Evolutionary conservation across 2,329 filamentous ascomycete species (phyloP).

Genomic region (Ambrosiella cleistominuta): DNA sequence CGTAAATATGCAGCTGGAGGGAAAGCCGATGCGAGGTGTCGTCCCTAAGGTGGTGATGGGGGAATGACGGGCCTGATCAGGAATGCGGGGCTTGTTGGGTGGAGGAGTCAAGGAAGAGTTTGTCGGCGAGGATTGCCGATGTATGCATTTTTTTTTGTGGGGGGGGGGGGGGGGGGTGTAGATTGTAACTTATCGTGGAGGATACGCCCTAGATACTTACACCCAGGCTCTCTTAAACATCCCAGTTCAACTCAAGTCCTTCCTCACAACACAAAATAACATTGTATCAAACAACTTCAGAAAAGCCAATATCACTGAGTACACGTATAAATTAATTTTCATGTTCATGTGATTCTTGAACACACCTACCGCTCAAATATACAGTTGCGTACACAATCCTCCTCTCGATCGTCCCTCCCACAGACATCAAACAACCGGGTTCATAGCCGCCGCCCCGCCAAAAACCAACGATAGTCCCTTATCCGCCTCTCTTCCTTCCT

Average conservation of each 20-base stretch:
- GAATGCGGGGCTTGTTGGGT: no score
- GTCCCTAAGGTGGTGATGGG: no score
- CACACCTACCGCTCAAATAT: neutral
- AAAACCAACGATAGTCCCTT: neutral
- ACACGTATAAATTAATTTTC: neutral
- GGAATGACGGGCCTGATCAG: no score
- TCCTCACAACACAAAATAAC: no score
- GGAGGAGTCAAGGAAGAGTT: neutral
- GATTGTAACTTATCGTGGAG: no score
- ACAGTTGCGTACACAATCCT: neutral
- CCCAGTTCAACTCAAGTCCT: no score
- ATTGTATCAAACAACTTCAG: no score
- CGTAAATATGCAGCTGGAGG: no score
- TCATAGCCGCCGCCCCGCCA: neutral
- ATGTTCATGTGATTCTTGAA: neutral
- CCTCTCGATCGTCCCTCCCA: neutral
- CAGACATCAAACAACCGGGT: neutral
- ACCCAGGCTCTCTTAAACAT: no score
- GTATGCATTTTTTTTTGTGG: neutral
- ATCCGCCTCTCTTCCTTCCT: neutral
- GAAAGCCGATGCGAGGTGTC: no score
- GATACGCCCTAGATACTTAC: no score
- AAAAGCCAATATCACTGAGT: neutral
- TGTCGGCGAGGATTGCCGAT: neutral
- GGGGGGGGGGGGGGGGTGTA: no score